Evolutionary conservation across 139 green algal species (phyloP).

Genomic region (Picochlorum sp.): DNA sequence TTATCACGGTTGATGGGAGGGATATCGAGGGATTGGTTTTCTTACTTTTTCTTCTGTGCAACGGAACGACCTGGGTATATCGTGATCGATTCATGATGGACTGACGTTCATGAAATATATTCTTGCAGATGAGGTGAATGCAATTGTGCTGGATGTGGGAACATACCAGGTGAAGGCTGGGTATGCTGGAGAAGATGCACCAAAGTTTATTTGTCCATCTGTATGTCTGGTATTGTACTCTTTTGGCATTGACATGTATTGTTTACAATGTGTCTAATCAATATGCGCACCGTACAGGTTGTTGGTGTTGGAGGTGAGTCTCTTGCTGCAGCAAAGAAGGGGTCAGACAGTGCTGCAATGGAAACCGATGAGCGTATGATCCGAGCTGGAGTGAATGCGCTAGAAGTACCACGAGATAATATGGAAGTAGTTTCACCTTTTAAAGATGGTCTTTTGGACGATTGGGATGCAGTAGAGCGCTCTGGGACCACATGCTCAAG

Average conservation of each 20-base stretch:
- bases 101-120: neutral
- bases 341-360: neutral
- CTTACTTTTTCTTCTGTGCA: too few relatives aligned
- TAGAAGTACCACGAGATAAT: constrained; percentile 41
- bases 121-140: constrained; percentile 87
- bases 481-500: constrained; percentile 52
- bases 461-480: constrained; percentile 57
- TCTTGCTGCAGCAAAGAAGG: constrained; percentile 13
- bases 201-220: constrained; percentile 88
- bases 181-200: constrained; percentile 92
- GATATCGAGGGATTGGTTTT: too few relatives aligned
- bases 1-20: too few relatives aligned
- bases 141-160: constrained; percentile 86
- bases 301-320: constrained; percentile 6
- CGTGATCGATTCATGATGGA: neutral
- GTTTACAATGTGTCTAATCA: neutral
- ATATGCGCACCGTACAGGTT: neutral
- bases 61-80: too few relatives aligned
- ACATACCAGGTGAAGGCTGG: constrained; percentile 70
- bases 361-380: constrained; percentile 17
- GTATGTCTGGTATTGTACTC: constrained; percentile 17
- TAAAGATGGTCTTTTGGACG: constrained; percentile 38
- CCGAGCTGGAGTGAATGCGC: constrained; percentile 35
- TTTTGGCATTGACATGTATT: neutral
- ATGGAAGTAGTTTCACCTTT: constrained; percentile 57